Conservation (phyloP, 768 basidiomycete genomes). For the Tulasnella sp. region DNA sequence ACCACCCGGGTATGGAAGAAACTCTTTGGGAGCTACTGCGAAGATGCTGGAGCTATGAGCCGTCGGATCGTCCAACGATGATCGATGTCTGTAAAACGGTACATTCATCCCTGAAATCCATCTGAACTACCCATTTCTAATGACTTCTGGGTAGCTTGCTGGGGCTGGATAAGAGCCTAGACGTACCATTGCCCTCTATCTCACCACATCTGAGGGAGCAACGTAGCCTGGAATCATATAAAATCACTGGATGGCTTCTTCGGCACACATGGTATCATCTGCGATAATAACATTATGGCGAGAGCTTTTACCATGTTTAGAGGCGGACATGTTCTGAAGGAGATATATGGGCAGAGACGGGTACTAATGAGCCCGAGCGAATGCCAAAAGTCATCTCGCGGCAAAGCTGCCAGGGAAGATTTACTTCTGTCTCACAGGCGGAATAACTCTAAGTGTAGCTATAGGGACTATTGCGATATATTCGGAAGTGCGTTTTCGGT, state of each 20-base stretch:
- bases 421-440: no score
- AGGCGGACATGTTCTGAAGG: background rate
- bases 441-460: no score
- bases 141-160: background rate
- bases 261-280: background rate
- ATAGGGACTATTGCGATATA: no score
- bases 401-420: no score
- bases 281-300: background rate
- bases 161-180: background rate
- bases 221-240: background rate
- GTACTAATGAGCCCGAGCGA: no score
- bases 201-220: background rate
- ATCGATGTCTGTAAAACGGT: background rate
- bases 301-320: no score
- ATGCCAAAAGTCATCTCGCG: no score
- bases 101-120: background rate
- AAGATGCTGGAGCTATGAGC: background rate
- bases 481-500: no score
- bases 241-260: background rate
- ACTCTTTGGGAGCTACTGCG: background rate
- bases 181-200: background rate
- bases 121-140: background rate
- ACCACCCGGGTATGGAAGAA: background rate
- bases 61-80: background rate
- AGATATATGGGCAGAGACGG: background rate